Conservation (phyloP, 2,329 filamentous ascomycete species). For the Fusarium sp. region DNA sequence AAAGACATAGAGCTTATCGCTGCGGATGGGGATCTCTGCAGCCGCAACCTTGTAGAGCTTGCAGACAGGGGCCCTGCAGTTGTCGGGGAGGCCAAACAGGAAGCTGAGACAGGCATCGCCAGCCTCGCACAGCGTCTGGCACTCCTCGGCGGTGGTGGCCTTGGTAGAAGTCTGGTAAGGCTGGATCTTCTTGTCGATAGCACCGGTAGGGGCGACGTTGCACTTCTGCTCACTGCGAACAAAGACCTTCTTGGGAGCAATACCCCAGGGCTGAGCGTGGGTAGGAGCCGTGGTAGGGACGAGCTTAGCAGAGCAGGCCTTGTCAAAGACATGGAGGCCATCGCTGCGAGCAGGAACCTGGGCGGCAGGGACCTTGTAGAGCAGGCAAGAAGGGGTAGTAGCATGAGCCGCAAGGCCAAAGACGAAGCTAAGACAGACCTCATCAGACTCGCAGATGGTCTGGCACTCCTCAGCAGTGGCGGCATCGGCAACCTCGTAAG, state of each 20-base stretch:
- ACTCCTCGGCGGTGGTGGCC: not conserved
- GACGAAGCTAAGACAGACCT: not conserved
- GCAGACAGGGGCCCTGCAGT: not conserved
- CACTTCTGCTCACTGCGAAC: not conserved
- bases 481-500: not conserved
- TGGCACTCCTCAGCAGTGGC: constrained; percentile 1
- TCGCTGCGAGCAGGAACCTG: constrained; percentile 2
- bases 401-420: not conserved
- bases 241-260: not conserved
- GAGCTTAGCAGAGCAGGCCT: not conserved
- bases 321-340: not conserved
- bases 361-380: not conserved
- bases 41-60: not conserved
- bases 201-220: not conserved
- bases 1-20: constrained; percentile 3
- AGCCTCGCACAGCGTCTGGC: not conserved
- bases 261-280: not conserved
- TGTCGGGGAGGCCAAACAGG: not conserved
- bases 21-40: not conserved
- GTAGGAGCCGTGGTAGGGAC: not conserved
- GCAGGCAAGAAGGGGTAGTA: not conserved
- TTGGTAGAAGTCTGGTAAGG: not conserved
- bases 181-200: not conserved
- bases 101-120: not conserved
- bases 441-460: not conserved